Evolutionary conservation across 1,284 basidiomycete species (phyloP).

Genomic region (Cystobasidium pallidum): DNA sequence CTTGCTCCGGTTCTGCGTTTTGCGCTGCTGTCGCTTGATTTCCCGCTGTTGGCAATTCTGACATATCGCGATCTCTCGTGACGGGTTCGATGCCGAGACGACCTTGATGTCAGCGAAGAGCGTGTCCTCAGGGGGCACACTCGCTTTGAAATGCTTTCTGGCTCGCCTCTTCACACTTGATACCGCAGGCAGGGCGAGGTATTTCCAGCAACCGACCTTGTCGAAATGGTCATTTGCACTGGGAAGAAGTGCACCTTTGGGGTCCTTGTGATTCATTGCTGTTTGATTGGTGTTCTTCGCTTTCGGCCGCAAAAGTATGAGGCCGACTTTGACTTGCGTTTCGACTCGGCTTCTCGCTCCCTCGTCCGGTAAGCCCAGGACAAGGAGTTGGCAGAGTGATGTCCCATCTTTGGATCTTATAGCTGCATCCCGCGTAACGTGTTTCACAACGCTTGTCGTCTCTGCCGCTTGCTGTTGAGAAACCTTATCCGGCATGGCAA

Average conservation of each 20-base stretch:
- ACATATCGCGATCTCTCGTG: slow-evolving; percentile 50
- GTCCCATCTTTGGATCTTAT: not conserved
- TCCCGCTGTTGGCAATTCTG: slow-evolving; percentile 50
- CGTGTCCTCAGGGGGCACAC: slow-evolving; percentile 54
- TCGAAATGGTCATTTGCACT: slow-evolving; percentile 44
- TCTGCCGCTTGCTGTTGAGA: slow-evolving; percentile 34
- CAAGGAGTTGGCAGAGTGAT: slow-evolving; percentile 58
- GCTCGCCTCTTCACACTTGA: slow-evolving; percentile 79
- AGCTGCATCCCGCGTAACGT: slow-evolving; percentile 11
- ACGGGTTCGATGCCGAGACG: slow-evolving; percentile 66
- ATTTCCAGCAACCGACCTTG: slow-evolving; percentile 76
- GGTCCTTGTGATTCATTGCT: slow-evolving; percentile 28
- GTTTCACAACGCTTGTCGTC: slow-evolving; percentile 28
- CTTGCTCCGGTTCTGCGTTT: slow-evolving; percentile 43
- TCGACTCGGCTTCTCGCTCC: slow-evolving; percentile 94
- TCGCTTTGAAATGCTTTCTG: slow-evolving; percentile 62
- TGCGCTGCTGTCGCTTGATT: slow-evolving; percentile 44
- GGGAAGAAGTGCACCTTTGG: slow-evolving; percentile 43
- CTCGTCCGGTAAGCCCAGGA: slow-evolving; percentile 77
- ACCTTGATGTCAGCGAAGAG: slow-evolving; percentile 55
- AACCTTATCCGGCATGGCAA: slow-evolving; percentile 32
- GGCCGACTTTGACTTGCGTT: slow-evolving; percentile 80
- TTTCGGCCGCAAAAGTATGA: slow-evolving; percentile 65
- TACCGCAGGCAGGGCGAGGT: slow-evolving; percentile 73
- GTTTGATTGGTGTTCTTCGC: not conserved